Percentiles rank a stretch among this genome's conserved stretches.
Conservation (phyloP, 805 yeast genomes). For the Lachancea kluyveri region DNA sequence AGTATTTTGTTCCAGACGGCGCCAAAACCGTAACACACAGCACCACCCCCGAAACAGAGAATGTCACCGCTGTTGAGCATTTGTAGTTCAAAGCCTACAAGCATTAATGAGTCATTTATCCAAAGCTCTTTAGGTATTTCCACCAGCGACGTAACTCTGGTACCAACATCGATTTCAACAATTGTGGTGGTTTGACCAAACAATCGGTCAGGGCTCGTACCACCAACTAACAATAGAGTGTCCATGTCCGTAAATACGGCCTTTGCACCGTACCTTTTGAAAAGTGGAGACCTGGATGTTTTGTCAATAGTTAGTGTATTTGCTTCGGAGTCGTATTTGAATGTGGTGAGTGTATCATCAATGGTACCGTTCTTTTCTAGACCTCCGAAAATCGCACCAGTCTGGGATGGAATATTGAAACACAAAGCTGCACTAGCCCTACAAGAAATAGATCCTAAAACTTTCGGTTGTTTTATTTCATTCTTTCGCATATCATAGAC, state of each 20-base stretch:
- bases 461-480: slow-evolving; percentile 13
- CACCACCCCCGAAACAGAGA: slow-evolving; percentile 58
- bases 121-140: slow-evolving; percentile 33
- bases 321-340: slow-evolving; percentile 19
- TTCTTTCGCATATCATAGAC: slow-evolving; percentile 12
- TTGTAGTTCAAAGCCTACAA: slow-evolving; percentile 48
- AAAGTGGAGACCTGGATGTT: slow-evolving; percentile 23
- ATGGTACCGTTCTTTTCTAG: slow-evolving; percentile 18
- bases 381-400: slow-evolving; percentile 24
- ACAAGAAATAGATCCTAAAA: slow-evolving; percentile 40
- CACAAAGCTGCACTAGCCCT: slow-evolving; percentile 18
- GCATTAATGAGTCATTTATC: slow-evolving; percentile 36
- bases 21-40: slow-evolving; percentile 79
- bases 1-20: slow-evolving; percentile 38
- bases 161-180: slow-evolving; percentile 29
- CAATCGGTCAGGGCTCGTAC: slow-evolving; percentile 39
- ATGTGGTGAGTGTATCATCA: slow-evolving; percentile 29
- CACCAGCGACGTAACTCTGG: slow-evolving; percentile 18
- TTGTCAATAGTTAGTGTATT: slow-evolving; percentile 16
- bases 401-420: slow-evolving; percentile 8
- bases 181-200: slow-evolving; percentile 33
- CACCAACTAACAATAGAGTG: slow-evolving; percentile 49
- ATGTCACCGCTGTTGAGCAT: slow-evolving; percentile 16
- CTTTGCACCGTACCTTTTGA: slow-evolving; percentile 47
- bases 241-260: slow-evolving; percentile 26